Evolutionary conservation across 805 yeast genomes (phyloP), one percentile per base, ranked within the genome.

Genomic region (Priceomyces fermenticarens): DNA sequence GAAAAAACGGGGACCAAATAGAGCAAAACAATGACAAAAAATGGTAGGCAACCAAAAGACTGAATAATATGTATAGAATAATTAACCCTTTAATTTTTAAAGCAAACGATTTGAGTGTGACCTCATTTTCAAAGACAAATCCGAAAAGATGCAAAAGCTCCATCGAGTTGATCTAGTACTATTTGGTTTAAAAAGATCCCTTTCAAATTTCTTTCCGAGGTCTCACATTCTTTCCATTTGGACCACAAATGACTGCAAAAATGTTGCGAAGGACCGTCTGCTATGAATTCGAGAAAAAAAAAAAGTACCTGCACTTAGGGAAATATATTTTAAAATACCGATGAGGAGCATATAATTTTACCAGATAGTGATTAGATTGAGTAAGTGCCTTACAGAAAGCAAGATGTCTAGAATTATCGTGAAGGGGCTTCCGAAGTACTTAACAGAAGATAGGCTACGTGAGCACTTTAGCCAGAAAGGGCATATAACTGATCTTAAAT

Each of bases 341-440:
- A 20, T 20, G 25, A 20, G 25, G 25, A 20, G 25, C 25, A 20
- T 20, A 20, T 8, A n/a, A 20, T 20, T 20, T 20, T 20, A 5
- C 25, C 8, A 20, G 25, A 20, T 20, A 20, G 25, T 20, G 25
- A 20, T 20, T 20, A 20, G 4, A 20, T 8, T 20, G 7, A 32
- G 10, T 10, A 13, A 9, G n/a, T 9, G 16, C 12, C 27, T 15
- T 32, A n/a, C 4, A 32, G 6, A 14, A 17, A 16, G 20, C 14
- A 32, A 36, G 48, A 80, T 80, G 86, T 90, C 98, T 14, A 85
- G 98, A 65, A 76, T 91, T 39, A 91, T 91, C 52, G 95, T 91
- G 5, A 91, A 88, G 60, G 93, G 95, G 33, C 73, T 91, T 38
- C 98, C 98, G 7, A 68, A 72, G 48, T 86, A 85, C 58, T 74